Conservation (phyloP, 2,329 filamentous ascomycete species). For the Keithomyces neogunnii region DNA sequence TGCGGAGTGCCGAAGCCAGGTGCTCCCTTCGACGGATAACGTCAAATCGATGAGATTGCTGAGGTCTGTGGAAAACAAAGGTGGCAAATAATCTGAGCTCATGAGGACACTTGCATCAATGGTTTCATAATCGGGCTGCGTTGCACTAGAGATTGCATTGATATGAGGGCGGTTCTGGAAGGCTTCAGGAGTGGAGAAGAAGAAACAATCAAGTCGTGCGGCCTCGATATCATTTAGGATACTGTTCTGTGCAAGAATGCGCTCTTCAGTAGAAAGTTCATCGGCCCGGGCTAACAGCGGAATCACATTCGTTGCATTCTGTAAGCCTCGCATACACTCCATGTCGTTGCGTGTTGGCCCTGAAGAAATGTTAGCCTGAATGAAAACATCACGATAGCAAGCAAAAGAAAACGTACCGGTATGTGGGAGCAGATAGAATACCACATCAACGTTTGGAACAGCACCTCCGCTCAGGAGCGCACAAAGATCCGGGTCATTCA, state of each 20-base stretch:
- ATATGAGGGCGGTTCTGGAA: slow-evolving; percentile 33
- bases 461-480: slow-evolving; percentile 73
- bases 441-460: slow-evolving; percentile 73
- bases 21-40: slow-evolving; percentile 69
- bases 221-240: slow-evolving; percentile 48
- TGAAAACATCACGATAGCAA: background rate
- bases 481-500: slow-evolving; percentile 67
- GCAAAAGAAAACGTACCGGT: slow-evolving; percentile 39
- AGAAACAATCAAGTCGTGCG: slow-evolving; percentile 55
- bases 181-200: slow-evolving; percentile 41
- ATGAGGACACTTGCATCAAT: slow-evolving; percentile 94
- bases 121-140: slow-evolving; percentile 62
- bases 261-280: slow-evolving; percentile 48
- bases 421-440: slow-evolving; percentile 72
- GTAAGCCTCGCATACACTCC: slow-evolving; percentile 61
- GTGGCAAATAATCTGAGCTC: slow-evolving; percentile 82
- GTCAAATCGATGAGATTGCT: slow-evolving; percentile 58
- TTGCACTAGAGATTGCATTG: slow-evolving; percentile 71
- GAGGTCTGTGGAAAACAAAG: slow-evolving; percentile 70
- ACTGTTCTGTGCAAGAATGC: slow-evolving; percentile 50
- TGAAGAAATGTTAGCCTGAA: slow-evolving; percentile 14
- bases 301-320: slow-evolving; percentile 72
- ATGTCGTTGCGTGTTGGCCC: slow-evolving; percentile 44
- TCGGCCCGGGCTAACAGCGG: slow-evolving; percentile 76
- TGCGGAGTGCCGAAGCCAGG: slow-evolving; percentile 73